Percentiles rank a stretch among this genome's conserved stretches.
phyloP scores from a whole-genome alignment of 331 rosid species.

The Spiraea crenata region DNA sequence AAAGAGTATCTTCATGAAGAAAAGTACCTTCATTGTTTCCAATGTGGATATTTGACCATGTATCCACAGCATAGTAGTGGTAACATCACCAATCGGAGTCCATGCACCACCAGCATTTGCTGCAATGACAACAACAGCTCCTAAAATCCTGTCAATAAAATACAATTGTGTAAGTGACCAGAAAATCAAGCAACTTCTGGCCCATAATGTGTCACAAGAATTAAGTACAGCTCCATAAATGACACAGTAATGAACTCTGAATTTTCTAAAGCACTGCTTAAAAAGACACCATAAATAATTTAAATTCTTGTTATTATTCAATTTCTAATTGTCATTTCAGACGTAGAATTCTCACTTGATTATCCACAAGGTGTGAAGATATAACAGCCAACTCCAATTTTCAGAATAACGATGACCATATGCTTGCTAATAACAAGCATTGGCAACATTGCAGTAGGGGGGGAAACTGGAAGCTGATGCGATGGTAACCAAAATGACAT shows the following conservation, averaged over 20 bases:
- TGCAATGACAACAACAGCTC: slow-evolving; percentile 93
- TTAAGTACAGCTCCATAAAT: not conserved
- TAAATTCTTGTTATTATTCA: not conserved
- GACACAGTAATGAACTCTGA: not conserved
- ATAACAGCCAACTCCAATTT: not conserved
- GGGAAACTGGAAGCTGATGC: not conserved
- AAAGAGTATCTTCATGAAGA: not conserved
- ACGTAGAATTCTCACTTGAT: not conserved
- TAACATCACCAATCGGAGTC: slow-evolving; percentile 98
- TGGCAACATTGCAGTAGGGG: not conserved
- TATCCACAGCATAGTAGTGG: slow-evolving; percentile 98
- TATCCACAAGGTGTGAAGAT: not conserved
- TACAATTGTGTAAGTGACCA: slow-evolving; percentile 13
- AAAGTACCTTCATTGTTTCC: slow-evolving; percentile 70
- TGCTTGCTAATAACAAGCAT: not conserved
- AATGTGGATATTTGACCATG: slow-evolving; percentile 90
- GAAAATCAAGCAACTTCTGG: not conserved
- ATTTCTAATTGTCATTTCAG: not conserved
- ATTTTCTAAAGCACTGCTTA: not conserved
- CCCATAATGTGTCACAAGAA: not conserved
- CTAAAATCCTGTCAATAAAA: slow-evolving; percentile 73
- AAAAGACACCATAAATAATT: not conserved
- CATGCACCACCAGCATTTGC: slow-evolving; percentile 99
- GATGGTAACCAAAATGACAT: too few relatives aligned
- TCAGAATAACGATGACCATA: not conserved